Evolutionary conservation across 2,329 filamentous ascomycete genomes (phyloP), one percentile per base, ranked within the genome.

Genomic region (Catunica adiposa): DNA sequence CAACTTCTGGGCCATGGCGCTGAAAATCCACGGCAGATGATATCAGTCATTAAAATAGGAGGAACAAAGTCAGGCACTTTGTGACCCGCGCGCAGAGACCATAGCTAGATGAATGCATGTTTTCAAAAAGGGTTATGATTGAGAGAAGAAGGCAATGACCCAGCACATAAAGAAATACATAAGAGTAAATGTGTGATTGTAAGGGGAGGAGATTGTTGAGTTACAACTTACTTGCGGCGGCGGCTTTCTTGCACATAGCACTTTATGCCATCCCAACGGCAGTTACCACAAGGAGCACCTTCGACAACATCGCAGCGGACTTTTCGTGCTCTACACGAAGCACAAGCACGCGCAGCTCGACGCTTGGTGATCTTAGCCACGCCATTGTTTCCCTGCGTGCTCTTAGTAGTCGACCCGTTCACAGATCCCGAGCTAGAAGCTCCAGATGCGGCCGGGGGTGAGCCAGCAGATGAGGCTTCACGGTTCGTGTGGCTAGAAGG

Each of bases 231-330:
- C 84, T 86, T 88, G 76, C 88, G 83, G 63, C 89, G 80, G 63
- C 88, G 86, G 71, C 86, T 90, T 68, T 94, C 82, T 61, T 83
- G 82, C 23, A 86, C 80, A 56, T 83, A 73, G 69, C 84, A 89
- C 66, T 86, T 82, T 58, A 88, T 83, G 65, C 85, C 82, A 67
- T 88, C 84, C 71, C 85, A 79, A 60, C 86, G 76, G 70, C 88
- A 94, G 68, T 94, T 94, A 56, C 86, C 89, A 68, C 88, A 94
- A 1, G 88, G 88, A 46, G 83, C 83, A 51, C 84, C 84, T 68
- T 94, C 88, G 58, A 92, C 88, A 56, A 95, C 89, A 71, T 96
- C 89, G 72, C 89, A 96, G 57, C 89, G 80, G 44, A 96, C 89
- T 68, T 96, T 96, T 65, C 89, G 82, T 57, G 85, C 82, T 63